phyloP scores from a whole-genome alignment of 768 basidiomycete species.

The Suillus subluteus region DNA sequence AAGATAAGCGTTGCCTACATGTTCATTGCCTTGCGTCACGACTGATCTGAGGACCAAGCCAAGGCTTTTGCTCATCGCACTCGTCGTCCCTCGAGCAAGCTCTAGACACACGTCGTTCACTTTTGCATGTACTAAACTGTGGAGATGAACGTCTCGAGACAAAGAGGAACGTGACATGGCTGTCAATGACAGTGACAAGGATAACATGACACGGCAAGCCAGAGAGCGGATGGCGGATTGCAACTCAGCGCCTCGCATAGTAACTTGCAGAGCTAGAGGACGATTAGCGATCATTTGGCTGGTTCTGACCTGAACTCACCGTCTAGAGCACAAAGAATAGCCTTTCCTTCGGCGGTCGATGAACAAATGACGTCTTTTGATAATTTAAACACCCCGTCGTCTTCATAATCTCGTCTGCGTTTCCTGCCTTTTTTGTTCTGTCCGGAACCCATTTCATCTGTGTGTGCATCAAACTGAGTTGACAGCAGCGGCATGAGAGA shows the following conservation, averaged over 20 bases:
- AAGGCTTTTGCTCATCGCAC: slow-evolving; percentile 63
- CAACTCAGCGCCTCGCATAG: slow-evolving; percentile 56
- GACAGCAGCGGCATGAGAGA: slow-evolving; percentile 52
- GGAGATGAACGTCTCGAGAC: slow-evolving; percentile 56
- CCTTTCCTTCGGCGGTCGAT: slow-evolving; percentile 52
- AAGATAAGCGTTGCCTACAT: slow-evolving; percentile 29
- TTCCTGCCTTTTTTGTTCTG: slow-evolving; percentile 65
- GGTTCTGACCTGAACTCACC: slow-evolving; percentile 44
- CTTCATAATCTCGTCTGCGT: slow-evolving; percentile 70
- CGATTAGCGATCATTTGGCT: background rate
- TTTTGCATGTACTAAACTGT: slow-evolving; percentile 45
- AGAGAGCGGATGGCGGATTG: slow-evolving; percentile 59
- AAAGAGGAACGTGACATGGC: slow-evolving; percentile 56
- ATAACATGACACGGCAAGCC: slow-evolving; percentile 58
- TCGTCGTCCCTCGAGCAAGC: slow-evolving; percentile 56
- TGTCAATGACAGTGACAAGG: slow-evolving; percentile 59
- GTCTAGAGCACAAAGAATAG: slow-evolving; percentile 56
- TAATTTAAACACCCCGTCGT: slow-evolving; percentile 68
- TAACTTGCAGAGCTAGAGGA: slow-evolving; percentile 48
- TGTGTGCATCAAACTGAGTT: slow-evolving; percentile 36
- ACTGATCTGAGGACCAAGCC: slow-evolving; percentile 55
- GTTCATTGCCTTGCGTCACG: slow-evolving; percentile 26
- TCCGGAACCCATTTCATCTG: slow-evolving; percentile 21
- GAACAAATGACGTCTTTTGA: slow-evolving; percentile 51
- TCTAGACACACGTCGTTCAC: slow-evolving; percentile 53